Evolutionary conservation across 2,329 filamentous ascomycete genomes (phyloP).

Genomic region (Ascochyta pisi): DNA sequence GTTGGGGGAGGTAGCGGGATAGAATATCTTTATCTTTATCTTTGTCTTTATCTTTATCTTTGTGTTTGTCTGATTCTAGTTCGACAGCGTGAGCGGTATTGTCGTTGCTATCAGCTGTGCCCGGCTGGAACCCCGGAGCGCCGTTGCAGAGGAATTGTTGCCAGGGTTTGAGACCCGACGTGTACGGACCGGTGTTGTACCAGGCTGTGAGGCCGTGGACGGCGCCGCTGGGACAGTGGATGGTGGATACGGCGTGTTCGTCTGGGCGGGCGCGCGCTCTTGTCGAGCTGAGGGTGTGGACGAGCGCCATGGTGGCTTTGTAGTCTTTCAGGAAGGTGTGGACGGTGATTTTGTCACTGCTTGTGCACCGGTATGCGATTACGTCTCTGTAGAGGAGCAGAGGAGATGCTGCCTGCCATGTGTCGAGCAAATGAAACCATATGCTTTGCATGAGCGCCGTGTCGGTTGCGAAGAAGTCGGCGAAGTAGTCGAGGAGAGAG

Average conservation of each 20-base stretch:
- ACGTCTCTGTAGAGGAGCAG: not conserved
- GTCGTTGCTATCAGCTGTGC: conserved; percentile 1
- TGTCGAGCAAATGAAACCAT: conserved; percentile 39
- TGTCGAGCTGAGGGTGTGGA: not conserved
- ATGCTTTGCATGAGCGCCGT: conserved; percentile 29
- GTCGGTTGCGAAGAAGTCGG: conserved; percentile 35
- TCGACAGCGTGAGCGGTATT: too few species aligned
- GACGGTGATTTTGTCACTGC: not conserved
- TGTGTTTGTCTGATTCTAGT: too few species aligned
- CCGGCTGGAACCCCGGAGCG: conserved; percentile 27
- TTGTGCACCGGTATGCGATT: not conserved
- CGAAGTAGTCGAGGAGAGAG: conserved; percentile 40
- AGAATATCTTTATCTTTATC: not conserved
- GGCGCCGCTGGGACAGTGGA: conserved; percentile 17
- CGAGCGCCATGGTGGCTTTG: not conserved
- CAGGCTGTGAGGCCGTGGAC: not conserved
- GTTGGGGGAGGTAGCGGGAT: conserved; percentile 28
- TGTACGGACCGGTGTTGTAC: conserved; percentile 23
- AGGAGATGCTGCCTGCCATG: conserved; percentile 12
- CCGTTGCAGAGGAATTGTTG: conserved; percentile 33
- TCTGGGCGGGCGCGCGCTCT: not conserved
- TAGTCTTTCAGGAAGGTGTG: not conserved
- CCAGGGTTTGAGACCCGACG: conserved; percentile 37
- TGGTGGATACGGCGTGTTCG: not conserved
- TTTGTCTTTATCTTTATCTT: too few species aligned